A percentile compares a stretch with the other conserved stretches of the same genome.
Conservation (phyloP, 331 rosid species). For the Erythrophleum ivorense region DNA sequence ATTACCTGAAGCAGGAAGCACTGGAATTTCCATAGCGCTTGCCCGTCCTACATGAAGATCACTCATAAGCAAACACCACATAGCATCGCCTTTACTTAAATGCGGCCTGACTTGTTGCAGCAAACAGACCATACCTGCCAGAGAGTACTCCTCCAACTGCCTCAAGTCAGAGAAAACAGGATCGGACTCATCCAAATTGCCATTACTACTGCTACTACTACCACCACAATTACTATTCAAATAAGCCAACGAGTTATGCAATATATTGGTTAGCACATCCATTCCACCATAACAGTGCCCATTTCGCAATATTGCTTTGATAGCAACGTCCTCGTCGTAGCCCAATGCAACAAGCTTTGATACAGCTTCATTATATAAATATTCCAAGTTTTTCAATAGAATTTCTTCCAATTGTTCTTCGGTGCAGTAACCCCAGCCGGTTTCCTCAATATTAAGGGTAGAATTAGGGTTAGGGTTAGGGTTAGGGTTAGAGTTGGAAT, state of each 20-base stretch:
- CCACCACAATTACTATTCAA: conserved; percentile 55
- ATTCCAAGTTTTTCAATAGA: conserved; percentile 69
- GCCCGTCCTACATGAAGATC: conserved; percentile 95
- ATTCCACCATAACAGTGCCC: conserved; percentile 89
- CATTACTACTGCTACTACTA: conserved; percentile 42
- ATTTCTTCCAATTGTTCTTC: conserved; percentile 94
- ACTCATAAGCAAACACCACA: conserved; percentile 98
- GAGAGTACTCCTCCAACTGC: conserved; percentile 83
- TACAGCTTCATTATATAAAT: conserved; percentile 71
- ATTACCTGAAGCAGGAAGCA: conserved; percentile 33
- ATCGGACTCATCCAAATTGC: conserved; percentile 63
- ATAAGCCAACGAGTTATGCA: conserved; percentile 76
- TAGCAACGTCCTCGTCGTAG: conserved; percentile 72
- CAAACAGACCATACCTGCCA: conserved; percentile 86
- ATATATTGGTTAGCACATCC: conserved; percentile 78
- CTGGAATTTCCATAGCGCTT: conserved; percentile 76
- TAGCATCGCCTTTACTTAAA: conserved; percentile 91
- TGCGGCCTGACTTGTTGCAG: conserved; percentile 84
- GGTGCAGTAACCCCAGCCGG: conserved; percentile 88
- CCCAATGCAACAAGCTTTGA: conserved; percentile 83
- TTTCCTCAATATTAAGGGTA: conserved; percentile 53
- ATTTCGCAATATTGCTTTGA: conserved; percentile 70
- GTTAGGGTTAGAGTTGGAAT: conserved; percentile 36
- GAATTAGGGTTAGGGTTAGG: conserved; percentile 47
- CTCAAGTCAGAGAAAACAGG: conserved; percentile 72